phyloP scores from a whole-genome alignment of 1,284 basidiomycete genomes.

The Naganishia sp. region DNA sequence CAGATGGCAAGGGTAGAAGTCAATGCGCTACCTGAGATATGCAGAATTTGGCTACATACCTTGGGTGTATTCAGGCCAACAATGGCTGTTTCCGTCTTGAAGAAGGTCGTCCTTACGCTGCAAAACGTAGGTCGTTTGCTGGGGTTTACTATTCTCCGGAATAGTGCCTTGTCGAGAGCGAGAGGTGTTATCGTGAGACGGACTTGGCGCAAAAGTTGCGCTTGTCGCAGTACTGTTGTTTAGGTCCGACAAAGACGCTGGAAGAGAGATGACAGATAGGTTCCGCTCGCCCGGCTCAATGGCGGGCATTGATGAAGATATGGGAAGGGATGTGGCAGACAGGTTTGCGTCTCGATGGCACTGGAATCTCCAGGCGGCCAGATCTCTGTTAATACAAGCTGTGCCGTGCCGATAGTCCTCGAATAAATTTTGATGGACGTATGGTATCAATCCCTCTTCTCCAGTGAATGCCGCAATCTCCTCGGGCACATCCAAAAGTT shows the following conservation, averaged over 20 bases:
- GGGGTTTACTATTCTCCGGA: background rate
- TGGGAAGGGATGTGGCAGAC: slow-evolving; percentile 8
- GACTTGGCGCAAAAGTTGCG: background rate
- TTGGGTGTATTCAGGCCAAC: background rate
- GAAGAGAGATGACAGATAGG: slow-evolving; percentile 10
- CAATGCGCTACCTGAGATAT: no score
- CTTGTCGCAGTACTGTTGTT: slow-evolving; percentile 1
- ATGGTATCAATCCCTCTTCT: background rate
- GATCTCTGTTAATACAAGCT: slow-evolving; percentile 10
- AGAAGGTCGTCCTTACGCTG: no score
- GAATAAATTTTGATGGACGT: background rate
- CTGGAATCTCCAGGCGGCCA: slow-evolving; percentile 8
- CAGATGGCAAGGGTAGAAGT: no score
- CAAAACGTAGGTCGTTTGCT: background rate
- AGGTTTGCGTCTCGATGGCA: slow-evolving; percentile 1
- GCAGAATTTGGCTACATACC: background rate
- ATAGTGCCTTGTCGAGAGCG: background rate
- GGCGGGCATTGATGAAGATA: background rate
- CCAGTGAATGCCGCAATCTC: slow-evolving; percentile 1
- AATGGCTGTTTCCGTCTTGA: background rate
- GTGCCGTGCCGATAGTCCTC: background rate
- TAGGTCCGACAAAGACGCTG: slow-evolving; percentile 3
- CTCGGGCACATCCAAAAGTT: slow-evolving; percentile 8
- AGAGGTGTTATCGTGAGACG: background rate
- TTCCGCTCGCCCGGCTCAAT: slow-evolving; percentile 1